Evolutionary conservation across 2,329 filamentous ascomycete species (phyloP).

Genomic region (Camillea tinctor): DNA sequence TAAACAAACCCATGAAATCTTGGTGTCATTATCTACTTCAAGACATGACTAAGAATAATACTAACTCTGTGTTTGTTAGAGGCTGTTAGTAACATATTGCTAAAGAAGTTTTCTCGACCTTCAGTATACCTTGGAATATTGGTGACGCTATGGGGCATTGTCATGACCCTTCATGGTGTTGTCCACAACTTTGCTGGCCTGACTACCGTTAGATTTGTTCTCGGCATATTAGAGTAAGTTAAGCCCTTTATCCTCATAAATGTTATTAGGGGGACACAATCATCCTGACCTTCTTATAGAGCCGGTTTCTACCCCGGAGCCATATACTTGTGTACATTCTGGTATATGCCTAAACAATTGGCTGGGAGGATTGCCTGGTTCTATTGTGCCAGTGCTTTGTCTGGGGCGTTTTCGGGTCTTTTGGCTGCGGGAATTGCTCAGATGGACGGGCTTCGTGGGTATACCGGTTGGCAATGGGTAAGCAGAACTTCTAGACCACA

Average conservation of each 20-base stretch:
- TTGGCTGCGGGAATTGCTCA: slow-evolving; percentile 44
- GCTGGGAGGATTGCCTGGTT: slow-evolving; percentile 34
- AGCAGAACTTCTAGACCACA: not conserved
- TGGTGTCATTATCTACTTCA: not conserved
- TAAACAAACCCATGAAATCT: not conserved
- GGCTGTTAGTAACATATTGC: slow-evolving; percentile 40
- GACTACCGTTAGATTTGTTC: slow-evolving; percentile 39
- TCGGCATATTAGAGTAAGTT: slow-evolving; percentile 39
- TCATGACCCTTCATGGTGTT: slow-evolving; percentile 38
- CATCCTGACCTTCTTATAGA: slow-evolving; percentile 11
- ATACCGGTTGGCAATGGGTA: slow-evolving; percentile 47
- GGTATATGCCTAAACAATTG: slow-evolving; percentile 33
- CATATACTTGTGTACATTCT: slow-evolving; percentile 33
- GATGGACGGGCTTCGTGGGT: slow-evolving; percentile 44
- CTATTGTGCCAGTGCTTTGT: slow-evolving; percentile 36
- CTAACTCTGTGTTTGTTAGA: slow-evolving; percentile 20
- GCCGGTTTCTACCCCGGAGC: slow-evolving; percentile 36
- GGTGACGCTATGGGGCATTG: slow-evolving; percentile 37
- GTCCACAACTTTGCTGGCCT: slow-evolving; percentile 40
- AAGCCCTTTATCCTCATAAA: slow-evolving; percentile 4
- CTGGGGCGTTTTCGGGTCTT: slow-evolving; percentile 46
- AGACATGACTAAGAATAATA: not conserved
- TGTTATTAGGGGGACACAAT: slow-evolving; percentile 1
- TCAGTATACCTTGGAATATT: slow-evolving; percentile 42
- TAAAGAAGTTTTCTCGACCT: slow-evolving; percentile 39